Base-by-base conservation (phyloP, 2,329 filamentous ascomycete genomes). In the Arachnomyces sp. region DNA sequence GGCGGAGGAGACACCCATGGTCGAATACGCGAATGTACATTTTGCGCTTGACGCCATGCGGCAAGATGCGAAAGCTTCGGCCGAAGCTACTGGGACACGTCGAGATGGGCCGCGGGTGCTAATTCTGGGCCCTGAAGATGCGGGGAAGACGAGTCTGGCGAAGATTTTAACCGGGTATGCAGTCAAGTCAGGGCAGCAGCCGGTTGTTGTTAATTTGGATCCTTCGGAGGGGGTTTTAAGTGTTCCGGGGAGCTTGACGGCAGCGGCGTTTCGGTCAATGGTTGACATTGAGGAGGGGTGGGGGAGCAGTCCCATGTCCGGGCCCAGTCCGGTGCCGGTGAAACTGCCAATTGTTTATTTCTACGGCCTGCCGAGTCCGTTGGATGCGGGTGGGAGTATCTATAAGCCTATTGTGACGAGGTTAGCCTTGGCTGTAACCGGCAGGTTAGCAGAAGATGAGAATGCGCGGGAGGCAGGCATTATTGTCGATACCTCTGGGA, bases 301-400 rank as follows among this genome's bases (percentile, higher is more conserved):
- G 81, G 92, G 92, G 7, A 86, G 77, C 50, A 89, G 86, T 52
- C 89, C 90, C 0, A 94, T 89, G 53, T 93, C 85, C 49, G 92
- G 90, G 0, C 89, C 92, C 1, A 92, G 84, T 51, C 77, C 81
- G 1, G 80, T 94, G 13, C 89, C 90, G 0, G 86, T 95, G 38
- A 96, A 95, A 69, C 72, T 95, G 52, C 92, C 92, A 4, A 68
- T 98, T 39, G 87, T 90, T 18, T 94, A 95, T 59, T 86, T 88
- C 62, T 94, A 86, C 60, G 90, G 92, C 12, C 71, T 84, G 47
- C 73, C 77, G 38, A 79, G 73, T 46, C 77, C 86, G 14, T 48
- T 67, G 1, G 82, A 87, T 51, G 84, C 87, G 36, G 84, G 87
- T 45, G 72, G 76, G 0, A 74, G 71, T 28, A 66, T 90, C 32